phyloP scores from a whole-genome alignment of 1,284 basidiomycete genomes.

The Apiotrichum laibachii region DNA sequence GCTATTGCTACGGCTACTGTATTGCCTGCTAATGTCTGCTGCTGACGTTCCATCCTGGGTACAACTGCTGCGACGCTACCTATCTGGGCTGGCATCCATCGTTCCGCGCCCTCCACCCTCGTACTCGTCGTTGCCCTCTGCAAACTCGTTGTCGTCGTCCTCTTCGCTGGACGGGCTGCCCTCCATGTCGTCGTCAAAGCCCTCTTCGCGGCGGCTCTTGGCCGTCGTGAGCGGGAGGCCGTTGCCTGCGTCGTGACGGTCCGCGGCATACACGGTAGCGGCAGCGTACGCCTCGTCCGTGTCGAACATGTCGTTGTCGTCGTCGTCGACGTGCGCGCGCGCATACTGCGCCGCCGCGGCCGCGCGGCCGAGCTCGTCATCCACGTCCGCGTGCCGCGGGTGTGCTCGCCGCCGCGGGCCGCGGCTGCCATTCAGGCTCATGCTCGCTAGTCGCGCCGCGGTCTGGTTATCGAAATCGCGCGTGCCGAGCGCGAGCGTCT shows the following conservation, averaged over 20 bases:
- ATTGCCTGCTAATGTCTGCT: too few species aligned
- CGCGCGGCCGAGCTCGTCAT: conserved; percentile 10
- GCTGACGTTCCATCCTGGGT: background rate
- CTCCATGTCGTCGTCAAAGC: conserved; percentile 26
- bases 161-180: conserved; percentile 29
- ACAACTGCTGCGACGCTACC: background rate
- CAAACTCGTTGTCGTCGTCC: conserved; percentile 24
- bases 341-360: conserved; percentile 2
- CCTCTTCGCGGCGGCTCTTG: conserved; percentile 21
- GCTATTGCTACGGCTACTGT: too few species aligned
- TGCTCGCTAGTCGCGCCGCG: conserved; percentile 23
- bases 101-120: conserved; percentile 14
- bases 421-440: background rate
- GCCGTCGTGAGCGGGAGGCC: conserved; percentile 25
- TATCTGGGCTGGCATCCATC: conserved; percentile 1
- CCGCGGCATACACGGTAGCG: conserved; percentile 10
- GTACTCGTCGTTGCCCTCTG: conserved; percentile 42
- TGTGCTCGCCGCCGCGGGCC: background rate
- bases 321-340: conserved; percentile 5
- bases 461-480: conserved; percentile 43
- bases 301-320: conserved; percentile 22
- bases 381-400: background rate
- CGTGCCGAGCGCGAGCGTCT: conserved; percentile 33
- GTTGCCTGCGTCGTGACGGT: conserved; percentile 24
- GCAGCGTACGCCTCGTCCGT: conserved; percentile 19